Percentiles rank a stretch among this genome's conserved stretches.
Conservation (phyloP, 768 basidiomycete genomes). For the Pholiota microspora region DNA sequence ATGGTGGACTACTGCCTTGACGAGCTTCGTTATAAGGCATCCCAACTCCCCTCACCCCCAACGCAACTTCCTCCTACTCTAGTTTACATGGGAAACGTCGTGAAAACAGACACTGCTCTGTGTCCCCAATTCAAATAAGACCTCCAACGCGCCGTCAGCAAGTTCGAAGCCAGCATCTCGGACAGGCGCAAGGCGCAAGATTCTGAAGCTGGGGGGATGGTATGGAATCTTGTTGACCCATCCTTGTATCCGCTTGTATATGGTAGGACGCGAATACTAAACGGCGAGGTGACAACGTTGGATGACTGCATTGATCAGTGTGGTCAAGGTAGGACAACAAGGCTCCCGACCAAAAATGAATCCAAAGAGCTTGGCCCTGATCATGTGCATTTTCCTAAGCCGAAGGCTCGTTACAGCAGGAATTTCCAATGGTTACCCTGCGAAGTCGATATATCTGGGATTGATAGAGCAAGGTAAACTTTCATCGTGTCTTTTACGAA, state of each 20-base stretch:
- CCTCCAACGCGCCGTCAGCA: conserved; percentile 23
- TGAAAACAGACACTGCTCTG: conserved; percentile 33
- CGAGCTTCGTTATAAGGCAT: conserved; percentile 26
- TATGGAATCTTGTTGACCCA: conserved; percentile 46
- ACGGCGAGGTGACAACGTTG: conserved; percentile 16
- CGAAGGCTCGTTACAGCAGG: conserved; percentile 18
- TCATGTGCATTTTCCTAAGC: too few relatives aligned
- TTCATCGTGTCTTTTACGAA: background rate
- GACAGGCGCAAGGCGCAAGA: conserved; percentile 43
- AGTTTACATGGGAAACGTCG: conserved; percentile 26
- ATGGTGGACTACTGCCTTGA: conserved; percentile 26
- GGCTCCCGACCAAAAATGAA: conserved; percentile 6
- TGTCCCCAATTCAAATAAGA: conserved; percentile 19
- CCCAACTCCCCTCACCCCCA: conserved; percentile 5
- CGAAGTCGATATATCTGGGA: conserved; percentile 26
- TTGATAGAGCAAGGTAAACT: conserved; percentile 18
- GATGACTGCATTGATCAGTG: conserved; percentile 22
- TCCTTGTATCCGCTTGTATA: conserved; percentile 40
- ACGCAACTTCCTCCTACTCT: conserved; percentile 13
- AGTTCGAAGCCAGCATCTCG: conserved; percentile 33
- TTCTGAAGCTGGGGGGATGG: conserved; percentile 39
- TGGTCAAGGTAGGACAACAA: conserved; percentile 20
- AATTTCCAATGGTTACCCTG: conserved; percentile 29
- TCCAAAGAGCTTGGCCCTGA: background rate
- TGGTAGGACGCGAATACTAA: conserved; percentile 25